Conservation (phyloP, 768 basidiomycete genomes). For the Boletus bicolor region DNA sequence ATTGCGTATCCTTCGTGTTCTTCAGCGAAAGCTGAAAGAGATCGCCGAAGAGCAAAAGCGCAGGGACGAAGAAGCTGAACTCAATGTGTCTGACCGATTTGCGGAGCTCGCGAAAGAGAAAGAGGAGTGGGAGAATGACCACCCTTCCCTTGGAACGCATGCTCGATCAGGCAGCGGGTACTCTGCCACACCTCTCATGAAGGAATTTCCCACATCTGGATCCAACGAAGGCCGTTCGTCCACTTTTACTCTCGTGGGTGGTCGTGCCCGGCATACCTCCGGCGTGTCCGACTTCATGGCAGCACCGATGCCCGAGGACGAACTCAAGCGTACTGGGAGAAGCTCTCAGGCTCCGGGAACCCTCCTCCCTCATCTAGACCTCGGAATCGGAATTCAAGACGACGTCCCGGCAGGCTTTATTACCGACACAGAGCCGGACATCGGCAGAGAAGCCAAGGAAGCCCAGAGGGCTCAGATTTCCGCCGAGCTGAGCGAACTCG, state of each 20-base stretch:
- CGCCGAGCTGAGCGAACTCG: slow-evolving; percentile 49
- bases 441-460: slow-evolving; percentile 30
- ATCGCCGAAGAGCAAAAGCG: slow-evolving; percentile 71
- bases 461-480: slow-evolving; percentile 36
- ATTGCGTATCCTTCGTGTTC: slow-evolving; percentile 76
- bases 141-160: slow-evolving; percentile 62
- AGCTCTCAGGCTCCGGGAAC: slow-evolving; percentile 48
- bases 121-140: slow-evolving; percentile 83
- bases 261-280: slow-evolving; percentile 60
- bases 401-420: slow-evolving; percentile 75
- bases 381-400: slow-evolving; percentile 70
- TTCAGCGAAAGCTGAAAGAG: slow-evolving; percentile 77
- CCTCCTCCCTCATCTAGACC: slow-evolving; percentile 66
- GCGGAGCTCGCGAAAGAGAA: slow-evolving; percentile 63
- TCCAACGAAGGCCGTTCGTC: slow-evolving; percentile 42
- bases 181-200: slow-evolving; percentile 65
- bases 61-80: slow-evolving; percentile 73
- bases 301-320: slow-evolving; percentile 60
- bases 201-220: slow-evolving; percentile 53
- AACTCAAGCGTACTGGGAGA: slow-evolving; percentile 49
- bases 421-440: slow-evolving; percentile 37
- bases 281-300: slow-evolving; percentile 73
- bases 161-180: slow-evolving; percentile 60
- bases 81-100: slow-evolving; percentile 68
- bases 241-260: slow-evolving; percentile 47